phyloP scores from a whole-genome alignment of 306 rosid species.

The Dryas drummondii region DNA sequence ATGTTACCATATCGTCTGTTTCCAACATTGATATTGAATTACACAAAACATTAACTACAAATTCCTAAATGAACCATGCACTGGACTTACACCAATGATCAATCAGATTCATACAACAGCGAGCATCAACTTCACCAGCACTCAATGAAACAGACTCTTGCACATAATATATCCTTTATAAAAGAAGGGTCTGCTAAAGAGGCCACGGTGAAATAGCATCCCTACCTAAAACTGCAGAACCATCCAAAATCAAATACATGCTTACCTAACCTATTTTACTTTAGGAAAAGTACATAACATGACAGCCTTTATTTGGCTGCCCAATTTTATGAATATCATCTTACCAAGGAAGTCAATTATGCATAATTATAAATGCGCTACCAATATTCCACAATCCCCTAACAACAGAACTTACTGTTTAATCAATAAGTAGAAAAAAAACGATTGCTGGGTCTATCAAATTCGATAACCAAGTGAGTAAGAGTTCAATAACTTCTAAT shows the following conservation, averaged over 20 bases:
- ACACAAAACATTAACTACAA: conserved; percentile 2
- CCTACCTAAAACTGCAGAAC: neutral
- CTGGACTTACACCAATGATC: neutral
- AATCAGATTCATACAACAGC: neutral
- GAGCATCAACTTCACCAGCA: neutral
- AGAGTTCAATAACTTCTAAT: neutral
- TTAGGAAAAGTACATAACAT: neutral
- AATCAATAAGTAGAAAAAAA: neutral
- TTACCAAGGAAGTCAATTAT: neutral
- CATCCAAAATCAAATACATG: neutral
- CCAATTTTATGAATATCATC: neutral
- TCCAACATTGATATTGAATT: neutral
- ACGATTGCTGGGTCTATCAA: neutral
- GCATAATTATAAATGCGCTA: neutral
- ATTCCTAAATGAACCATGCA: too few relatives aligned
- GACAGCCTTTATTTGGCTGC: neutral
- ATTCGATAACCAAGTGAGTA: neutral
- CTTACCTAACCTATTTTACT: neutral
- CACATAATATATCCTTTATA: neutral
- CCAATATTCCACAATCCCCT: neutral
- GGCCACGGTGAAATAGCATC: neutral
- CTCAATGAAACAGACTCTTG: neutral
- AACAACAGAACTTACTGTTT: neutral
- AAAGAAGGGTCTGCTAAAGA: conserved; percentile 3
- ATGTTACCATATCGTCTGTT: neutral